A percentile compares a stretch with the other conserved stretches of the same genome.
These are phyloP conservation scores for Cryptococcus sp. DNA, from an alignment of 1,284 basidiomycete genomes.

Conservation along the genomic window DNA sequence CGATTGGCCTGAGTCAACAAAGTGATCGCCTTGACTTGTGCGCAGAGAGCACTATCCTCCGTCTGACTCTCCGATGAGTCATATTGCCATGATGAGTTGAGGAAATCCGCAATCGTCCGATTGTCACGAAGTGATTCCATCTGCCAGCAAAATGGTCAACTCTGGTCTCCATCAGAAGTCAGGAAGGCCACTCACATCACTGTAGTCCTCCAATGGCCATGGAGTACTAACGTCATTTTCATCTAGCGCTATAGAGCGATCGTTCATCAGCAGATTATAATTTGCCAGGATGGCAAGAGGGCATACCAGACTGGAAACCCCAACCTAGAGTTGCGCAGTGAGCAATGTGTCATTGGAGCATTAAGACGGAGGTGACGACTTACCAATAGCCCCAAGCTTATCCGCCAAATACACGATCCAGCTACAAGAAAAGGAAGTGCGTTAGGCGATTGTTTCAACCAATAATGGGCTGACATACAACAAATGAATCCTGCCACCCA, in stretches of 20 bases:
- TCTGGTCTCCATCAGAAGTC: background rate
- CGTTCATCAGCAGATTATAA: background rate
- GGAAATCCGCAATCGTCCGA: slow-evolving; percentile 28
- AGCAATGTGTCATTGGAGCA: no score
- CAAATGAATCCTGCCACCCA: slow-evolving; percentile 39
- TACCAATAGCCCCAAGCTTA: slow-evolving; percentile 17
- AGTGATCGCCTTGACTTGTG: slow-evolving; percentile 29
- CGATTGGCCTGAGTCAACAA: slow-evolving; percentile 24
- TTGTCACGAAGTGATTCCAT: slow-evolving; percentile 24
- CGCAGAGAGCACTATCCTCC: slow-evolving; percentile 21
- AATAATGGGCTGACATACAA: slow-evolving; percentile 36
- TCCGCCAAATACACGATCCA: slow-evolving; percentile 43
- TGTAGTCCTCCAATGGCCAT: slow-evolving; percentile 42
- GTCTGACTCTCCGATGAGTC: background rate
- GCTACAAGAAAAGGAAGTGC: slow-evolving; percentile 16
- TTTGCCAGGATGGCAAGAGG: background rate
- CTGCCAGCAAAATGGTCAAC: slow-evolving; percentile 1
- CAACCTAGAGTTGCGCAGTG: slow-evolving; percentile 12
- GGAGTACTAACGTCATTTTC: slow-evolving; percentile 48
- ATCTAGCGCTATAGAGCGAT: slow-evolving; percentile 18
- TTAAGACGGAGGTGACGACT: slow-evolving; percentile 5
- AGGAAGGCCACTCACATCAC: slow-evolving; percentile 25
- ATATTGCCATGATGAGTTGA: slow-evolving; percentile 11
- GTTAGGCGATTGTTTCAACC: background rate
- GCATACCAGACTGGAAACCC: slow-evolving; percentile 31